These are phyloP conservation scores for Claviceps humidiphila DNA, from an alignment of 2,329 filamentous ascomycete genomes.

Conservation along the genomic window DNA sequence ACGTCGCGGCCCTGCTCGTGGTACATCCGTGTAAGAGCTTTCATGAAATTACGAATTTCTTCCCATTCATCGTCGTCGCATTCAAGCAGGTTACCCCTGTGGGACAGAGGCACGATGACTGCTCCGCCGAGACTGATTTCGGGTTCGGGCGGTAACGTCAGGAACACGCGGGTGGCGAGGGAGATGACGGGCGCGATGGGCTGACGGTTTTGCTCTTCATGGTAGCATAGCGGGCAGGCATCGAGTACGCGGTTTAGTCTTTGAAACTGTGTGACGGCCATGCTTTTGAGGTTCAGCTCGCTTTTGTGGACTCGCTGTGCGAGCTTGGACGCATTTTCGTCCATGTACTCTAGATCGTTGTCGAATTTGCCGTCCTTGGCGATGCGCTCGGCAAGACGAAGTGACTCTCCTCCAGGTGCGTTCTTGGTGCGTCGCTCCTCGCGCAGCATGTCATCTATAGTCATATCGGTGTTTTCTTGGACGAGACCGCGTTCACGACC, in stretches of 20 bases:
- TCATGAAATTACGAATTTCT: slow-evolving; percentile 98
- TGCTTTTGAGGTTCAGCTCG: slow-evolving; percentile 75
- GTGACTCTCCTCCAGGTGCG: slow-evolving; percentile 64
- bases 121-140: slow-evolving; percentile 74
- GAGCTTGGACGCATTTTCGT: slow-evolving; percentile 87
- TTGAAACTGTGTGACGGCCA: slow-evolving; percentile 77
- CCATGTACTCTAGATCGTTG: slow-evolving; percentile 90
- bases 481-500: slow-evolving; percentile 75
- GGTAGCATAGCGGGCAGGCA: slow-evolving; percentile 78
- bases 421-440: slow-evolving; percentile 80
- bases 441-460: slow-evolving; percentile 89
- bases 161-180: slow-evolving; percentile 70
- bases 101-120: slow-evolving; percentile 78
- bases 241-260: slow-evolving; percentile 80
- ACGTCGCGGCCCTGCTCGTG: slow-evolving; percentile 86
- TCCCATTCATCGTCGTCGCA: slow-evolving; percentile 99
- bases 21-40: slow-evolving; percentile 85
- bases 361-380: slow-evolving; percentile 86
- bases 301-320: slow-evolving; percentile 79
- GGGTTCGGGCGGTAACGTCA: slow-evolving; percentile 81
- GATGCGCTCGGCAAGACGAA: slow-evolving; percentile 79
- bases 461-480: slow-evolving; percentile 90
- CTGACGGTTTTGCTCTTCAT: slow-evolving; percentile 63
- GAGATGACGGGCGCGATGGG: slow-evolving; percentile 78
- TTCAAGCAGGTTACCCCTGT: slow-evolving; percentile 82